A percentile compares a stretch with the other conserved stretches of the same genome.
These are phyloP conservation scores for Pseudopithomyces maydicus DNA, from an alignment of 2,329 filamentous ascomycete genomes.

Conservation along the genomic window DNA sequence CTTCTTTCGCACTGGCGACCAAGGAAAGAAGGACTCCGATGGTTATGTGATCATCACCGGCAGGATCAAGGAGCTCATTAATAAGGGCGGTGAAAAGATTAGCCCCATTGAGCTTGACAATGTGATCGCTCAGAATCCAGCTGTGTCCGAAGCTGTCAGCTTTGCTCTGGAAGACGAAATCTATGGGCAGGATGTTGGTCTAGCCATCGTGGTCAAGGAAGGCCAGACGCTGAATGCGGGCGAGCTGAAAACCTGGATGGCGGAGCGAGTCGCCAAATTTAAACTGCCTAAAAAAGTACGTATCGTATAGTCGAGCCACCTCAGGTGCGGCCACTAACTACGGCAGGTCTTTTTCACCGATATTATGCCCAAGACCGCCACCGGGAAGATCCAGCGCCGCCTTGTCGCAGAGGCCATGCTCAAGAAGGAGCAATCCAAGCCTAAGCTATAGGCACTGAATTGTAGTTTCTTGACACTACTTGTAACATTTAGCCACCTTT, in stretches of 20 bases:
- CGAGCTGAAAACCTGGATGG: conserved; percentile 71
- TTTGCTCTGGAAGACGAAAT: conserved; percentile 83
- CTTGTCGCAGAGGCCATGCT: conserved; percentile 87
- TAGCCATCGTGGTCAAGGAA: conserved; percentile 75
- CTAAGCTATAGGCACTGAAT: conserved; percentile 54
- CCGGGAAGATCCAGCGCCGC: conserved; percentile 83
- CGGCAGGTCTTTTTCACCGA: conserved; percentile 77
- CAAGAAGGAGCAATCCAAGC: conserved; percentile 65
- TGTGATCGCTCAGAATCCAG: conserved; percentile 72
- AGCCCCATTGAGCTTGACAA: conserved; percentile 89
- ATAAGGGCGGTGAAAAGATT: conserved; percentile 89
- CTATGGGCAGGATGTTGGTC: conserved; percentile 81
- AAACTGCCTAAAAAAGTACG: conserved; percentile 83
- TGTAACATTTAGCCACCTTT: conserved; percentile 5
- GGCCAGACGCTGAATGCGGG: conserved; percentile 60
- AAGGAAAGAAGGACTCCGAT: conserved; percentile 79
- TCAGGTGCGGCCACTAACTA: conserved; percentile 19
- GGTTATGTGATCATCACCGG: conserved; percentile 87
- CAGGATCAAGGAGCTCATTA: conserved; percentile 92
- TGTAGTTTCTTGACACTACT: conserved; percentile 9
- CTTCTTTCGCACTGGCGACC: conserved; percentile 88
- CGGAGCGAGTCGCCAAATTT: conserved; percentile 75
- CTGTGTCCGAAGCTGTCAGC: conserved; percentile 77
- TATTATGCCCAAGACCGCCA: conserved; percentile 89
- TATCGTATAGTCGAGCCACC: conserved; percentile 56